Conservation (phyloP, 257 asterid genomes). For the Ballota nigra region DNA sequence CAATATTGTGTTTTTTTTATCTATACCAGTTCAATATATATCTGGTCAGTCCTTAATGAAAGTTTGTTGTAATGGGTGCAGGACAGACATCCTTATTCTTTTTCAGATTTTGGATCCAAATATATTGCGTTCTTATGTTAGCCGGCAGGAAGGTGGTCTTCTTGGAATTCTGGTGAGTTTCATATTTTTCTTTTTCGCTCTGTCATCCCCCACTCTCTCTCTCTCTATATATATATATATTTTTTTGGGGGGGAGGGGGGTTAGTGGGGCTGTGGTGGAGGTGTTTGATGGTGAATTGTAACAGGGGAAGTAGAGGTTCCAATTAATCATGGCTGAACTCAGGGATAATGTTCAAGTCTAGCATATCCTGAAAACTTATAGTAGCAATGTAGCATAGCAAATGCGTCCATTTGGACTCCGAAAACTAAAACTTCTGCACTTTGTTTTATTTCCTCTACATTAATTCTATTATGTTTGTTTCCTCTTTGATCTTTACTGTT, state of each 20-base stretch:
- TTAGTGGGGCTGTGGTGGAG: too few species aligned
- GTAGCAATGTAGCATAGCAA: not conserved
- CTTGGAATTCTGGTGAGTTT: constrained; percentile 83
- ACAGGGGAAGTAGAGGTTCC: not conserved
- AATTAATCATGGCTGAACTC: constrained; percentile 12
- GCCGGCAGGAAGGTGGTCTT: constrained; percentile 73
- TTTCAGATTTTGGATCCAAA: constrained; percentile 78
- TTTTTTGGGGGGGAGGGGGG: too few species aligned
- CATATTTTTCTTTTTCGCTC: not conserved
- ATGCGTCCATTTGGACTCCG: not conserved
- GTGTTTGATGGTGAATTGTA: not conserved
- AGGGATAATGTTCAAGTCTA: not conserved
- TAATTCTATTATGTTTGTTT: too few species aligned
- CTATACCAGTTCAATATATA: constrained; percentile 3
- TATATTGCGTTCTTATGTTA: constrained; percentile 72
- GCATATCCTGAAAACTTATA: not conserved
- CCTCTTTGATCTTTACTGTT: too few species aligned
- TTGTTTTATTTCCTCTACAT: constrained; percentile 6
- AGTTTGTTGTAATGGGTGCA: constrained; percentile 57
- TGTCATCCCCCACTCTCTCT: too few species aligned
- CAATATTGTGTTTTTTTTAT: not conserved
- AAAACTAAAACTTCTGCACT: not conserved
- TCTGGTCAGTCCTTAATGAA: constrained; percentile 24
- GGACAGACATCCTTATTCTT: constrained; percentile 93
- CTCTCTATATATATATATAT: too few species aligned